Conservation (phyloP, 2,329 filamentous ascomycete species). For the Trichophyton rubrum region DNA sequence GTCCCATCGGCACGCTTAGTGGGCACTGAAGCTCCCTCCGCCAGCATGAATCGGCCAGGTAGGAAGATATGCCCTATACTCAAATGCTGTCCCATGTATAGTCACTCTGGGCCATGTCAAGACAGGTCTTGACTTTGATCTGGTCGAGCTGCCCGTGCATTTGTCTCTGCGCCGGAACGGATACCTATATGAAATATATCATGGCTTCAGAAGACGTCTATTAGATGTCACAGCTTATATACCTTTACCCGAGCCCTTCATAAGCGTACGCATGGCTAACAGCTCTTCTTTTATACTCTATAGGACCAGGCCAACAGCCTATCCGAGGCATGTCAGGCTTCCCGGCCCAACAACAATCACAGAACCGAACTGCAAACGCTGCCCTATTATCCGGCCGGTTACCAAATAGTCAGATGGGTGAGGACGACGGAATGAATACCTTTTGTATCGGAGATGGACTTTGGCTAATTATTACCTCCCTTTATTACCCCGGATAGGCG, state of each 20-base stretch:
- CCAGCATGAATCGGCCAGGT: constrained; percentile 40
- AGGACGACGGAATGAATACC: constrained; percentile 12
- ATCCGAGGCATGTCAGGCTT: constrained; percentile 44
- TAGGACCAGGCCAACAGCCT: constrained; percentile 40
- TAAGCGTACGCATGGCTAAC: neutral
- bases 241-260: neutral
- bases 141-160: neutral
- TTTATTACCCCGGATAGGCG: constrained; percentile 20
- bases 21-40: constrained; percentile 8
- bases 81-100: neutral
- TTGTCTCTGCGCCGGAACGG: neutral
- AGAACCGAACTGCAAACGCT: constrained; percentile 31
- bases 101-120: neutral
- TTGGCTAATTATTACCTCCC: constrained; percentile 5
- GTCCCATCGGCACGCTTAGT: neutral
- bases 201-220: neutral
- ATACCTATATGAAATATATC: too few species aligned
- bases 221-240: neutral
- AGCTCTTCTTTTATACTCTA: neutral
- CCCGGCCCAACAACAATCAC: constrained; percentile 38
- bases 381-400: constrained; percentile 38
- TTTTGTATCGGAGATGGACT: neutral
- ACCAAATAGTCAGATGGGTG: constrained; percentile 45
- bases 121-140: neutral
- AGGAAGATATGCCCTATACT: constrained; percentile 20